A percentile compares a stretch with the other conserved stretches of the same genome.
Conservation (phyloP, 441 rosid genomes). For the Erodium chrysanthum region DNA sequence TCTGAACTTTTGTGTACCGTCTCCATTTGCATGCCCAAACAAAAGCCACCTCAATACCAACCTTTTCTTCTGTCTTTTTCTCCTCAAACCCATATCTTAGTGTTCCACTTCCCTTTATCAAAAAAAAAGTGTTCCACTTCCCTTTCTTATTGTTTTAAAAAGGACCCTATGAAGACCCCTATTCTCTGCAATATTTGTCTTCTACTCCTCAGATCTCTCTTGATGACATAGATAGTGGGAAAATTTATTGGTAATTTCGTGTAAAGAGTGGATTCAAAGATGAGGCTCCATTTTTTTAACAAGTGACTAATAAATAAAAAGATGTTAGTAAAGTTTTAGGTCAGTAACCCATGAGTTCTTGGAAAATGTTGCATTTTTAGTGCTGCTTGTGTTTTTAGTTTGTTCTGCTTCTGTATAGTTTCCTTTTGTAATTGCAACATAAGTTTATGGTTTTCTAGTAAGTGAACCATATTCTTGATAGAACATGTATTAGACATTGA, state of each 20-base stretch:
- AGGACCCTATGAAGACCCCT: not conserved
- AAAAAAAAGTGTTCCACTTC: conserved; percentile 1
- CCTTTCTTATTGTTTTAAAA: not conserved
- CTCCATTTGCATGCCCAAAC: not conserved
- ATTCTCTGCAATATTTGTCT: not conserved
- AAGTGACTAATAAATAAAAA: not conserved
- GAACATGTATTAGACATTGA: too few relatives aligned
- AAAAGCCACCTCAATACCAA: not conserved
- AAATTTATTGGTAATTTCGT: not conserved
- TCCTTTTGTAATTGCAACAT: too few relatives aligned
- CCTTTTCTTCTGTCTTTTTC: conserved; percentile 1
- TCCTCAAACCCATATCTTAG: not conserved
- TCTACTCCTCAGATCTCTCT: not conserved
- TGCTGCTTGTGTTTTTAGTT: too few relatives aligned
- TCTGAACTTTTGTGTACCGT: not conserved
- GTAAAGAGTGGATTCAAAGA: not conserved
- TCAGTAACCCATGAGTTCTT: not conserved
- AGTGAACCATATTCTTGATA: too few relatives aligned
- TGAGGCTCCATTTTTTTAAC: not conserved
- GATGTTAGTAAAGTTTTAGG: not conserved
- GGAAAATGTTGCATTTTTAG: too few relatives aligned
- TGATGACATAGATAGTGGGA: not conserved
- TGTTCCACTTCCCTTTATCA: conserved; percentile 1
- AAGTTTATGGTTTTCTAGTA: too few relatives aligned
- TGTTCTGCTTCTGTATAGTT: too few relatives aligned